Conservation (phyloP, 2,329 filamentous ascomycete genomes). For the Penicillium sp. region DNA sequence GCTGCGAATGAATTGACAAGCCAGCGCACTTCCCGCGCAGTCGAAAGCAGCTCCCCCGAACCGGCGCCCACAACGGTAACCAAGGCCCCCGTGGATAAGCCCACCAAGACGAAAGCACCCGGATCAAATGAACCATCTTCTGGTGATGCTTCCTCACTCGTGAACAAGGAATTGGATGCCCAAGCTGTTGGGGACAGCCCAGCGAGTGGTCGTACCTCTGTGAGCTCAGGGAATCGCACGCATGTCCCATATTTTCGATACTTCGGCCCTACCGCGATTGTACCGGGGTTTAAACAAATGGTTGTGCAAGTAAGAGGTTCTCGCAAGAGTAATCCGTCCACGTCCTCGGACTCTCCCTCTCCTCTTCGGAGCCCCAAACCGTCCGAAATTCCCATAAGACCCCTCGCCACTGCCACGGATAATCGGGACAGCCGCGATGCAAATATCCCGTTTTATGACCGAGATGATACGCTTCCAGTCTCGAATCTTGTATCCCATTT, state of each 20-base stretch:
- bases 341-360: conserved; percentile 34
- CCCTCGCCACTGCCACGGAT: conserved; percentile 18
- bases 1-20: conserved; percentile 14
- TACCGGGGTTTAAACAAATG: conserved; percentile 89
- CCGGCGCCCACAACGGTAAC: conserved; percentile 8
- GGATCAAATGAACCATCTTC: conserved; percentile 16
- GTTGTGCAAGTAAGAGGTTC: conserved; percentile 53
- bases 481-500: conserved; percentile 67
- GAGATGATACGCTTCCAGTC: conserved; percentile 59
- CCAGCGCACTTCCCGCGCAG: conserved; percentile 12
- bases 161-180: conserved; percentile 22
- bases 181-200: conserved; percentile 26
- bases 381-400: conserved; percentile 15
- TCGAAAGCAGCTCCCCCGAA: conserved; percentile 25
- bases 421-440: conserved; percentile 27
- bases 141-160: conserved; percentile 14
- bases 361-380: conserved; percentile 30
- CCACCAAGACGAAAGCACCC: conserved; percentile 11
- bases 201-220: conserved; percentile 34
- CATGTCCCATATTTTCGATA: conserved; percentile 79
- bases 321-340: conserved; percentile 33
- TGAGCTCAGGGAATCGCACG: conserved; percentile 31
- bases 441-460: conserved; percentile 64
- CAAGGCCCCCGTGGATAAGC: conserved; percentile 9
- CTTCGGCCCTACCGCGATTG: conserved; percentile 82